Conservation (phyloP, 805 yeast species). For the Lachancea thermotolerans region DNA sequence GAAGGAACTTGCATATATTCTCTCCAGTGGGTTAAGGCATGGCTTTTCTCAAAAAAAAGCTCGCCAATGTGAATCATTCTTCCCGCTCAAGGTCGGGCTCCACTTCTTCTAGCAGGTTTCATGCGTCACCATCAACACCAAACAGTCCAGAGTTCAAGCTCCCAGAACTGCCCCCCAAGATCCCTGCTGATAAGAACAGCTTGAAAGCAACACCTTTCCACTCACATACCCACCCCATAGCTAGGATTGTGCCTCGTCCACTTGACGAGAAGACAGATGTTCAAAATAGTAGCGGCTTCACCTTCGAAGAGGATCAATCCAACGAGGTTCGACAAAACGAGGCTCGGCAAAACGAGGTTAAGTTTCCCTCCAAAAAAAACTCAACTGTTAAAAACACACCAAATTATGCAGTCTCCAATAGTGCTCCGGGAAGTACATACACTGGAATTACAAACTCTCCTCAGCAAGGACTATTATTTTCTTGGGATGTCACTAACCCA, state of each 20-base stretch:
- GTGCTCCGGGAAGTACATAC: neutral
- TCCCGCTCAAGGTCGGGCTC: slow-evolving; percentile 25
- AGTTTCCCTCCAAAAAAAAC: too few relatives aligned
- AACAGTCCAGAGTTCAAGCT: neutral
- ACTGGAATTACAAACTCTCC: slow-evolving; percentile 12
- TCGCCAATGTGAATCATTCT: slow-evolving; percentile 16
- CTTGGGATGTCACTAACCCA: slow-evolving; percentile 48
- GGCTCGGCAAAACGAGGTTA: too few relatives aligned
- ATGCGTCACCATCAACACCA: slow-evolving; percentile 2
- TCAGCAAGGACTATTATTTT: slow-evolving; percentile 23
- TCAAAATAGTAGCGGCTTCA: neutral
- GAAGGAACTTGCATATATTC: too few relatives aligned
- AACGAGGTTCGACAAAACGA: neutral
- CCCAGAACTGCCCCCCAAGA: slow-evolving; percentile 3
- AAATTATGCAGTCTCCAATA: too few relatives aligned
- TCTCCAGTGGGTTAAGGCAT: slow-evolving; percentile 2
- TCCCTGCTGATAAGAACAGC: neutral
- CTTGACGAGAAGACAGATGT: neutral
- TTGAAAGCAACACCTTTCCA: neutral
- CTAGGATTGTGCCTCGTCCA: neutral
- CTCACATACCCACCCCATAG: neutral
- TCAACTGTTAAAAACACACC: too few relatives aligned
- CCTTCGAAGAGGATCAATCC: slow-evolving; percentile 1
- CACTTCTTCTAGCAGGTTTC: slow-evolving; percentile 15
- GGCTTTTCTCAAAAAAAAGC: slow-evolving; percentile 25